A percentile compares a stretch with the other conserved stretches of the same genome.
Evolutionary conservation across 352 stramenopile genomes (phyloP).

Genomic region (Nothophytophthora sp.): DNA sequence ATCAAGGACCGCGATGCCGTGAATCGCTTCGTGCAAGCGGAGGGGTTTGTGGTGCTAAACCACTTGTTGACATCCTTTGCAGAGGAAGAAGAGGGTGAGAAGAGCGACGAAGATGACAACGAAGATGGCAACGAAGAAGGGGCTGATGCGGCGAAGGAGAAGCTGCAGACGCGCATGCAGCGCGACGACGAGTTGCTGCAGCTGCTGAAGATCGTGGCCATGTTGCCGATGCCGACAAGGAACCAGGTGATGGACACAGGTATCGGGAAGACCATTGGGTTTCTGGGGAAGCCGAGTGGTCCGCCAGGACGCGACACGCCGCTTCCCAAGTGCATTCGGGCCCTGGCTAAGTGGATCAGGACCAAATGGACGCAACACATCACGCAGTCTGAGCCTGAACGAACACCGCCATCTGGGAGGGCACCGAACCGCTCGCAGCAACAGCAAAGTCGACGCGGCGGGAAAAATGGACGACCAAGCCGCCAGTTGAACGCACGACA

Average conservation of each 20-base stretch:
- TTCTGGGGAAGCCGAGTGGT: conserved; percentile 42
- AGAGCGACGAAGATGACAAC: conserved; percentile 21
- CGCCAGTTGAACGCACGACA: conserved; percentile 21
- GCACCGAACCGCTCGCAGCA: conserved; percentile 23
- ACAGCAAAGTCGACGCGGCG: conserved; percentile 32
- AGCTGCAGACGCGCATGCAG: conserved; percentile 16
- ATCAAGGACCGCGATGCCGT: conserved; percentile 66
- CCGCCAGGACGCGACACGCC: conserved; percentile 30
- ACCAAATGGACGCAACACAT: conserved; percentile 64
- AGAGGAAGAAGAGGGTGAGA: too few species aligned
- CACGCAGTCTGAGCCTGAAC: conserved; percentile 5
- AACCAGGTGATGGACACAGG: conserved; percentile 55
- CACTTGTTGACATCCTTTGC: conserved; percentile 43
- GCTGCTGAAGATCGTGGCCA: conserved; percentile 59
- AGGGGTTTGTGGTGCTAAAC: conserved; percentile 62
- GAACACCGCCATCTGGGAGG: too few species aligned
- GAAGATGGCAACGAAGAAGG: conserved; percentile 14
- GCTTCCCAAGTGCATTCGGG: conserved; percentile 44
- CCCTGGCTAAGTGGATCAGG: conserved; percentile 76
- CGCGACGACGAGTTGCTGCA: conserved; percentile 30
- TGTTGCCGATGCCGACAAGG: conserved; percentile 63
- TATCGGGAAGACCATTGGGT: conserved; percentile 67
- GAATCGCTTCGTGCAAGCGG: conserved; percentile 58
- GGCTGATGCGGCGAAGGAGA: conserved; percentile 3
- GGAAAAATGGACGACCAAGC: conserved; percentile 18